These are phyloP conservation scores for Phytophthora macrochlamydospora DNA, from an alignment of 352 stramenopile genomes.

Conservation along the genomic window DNA sequence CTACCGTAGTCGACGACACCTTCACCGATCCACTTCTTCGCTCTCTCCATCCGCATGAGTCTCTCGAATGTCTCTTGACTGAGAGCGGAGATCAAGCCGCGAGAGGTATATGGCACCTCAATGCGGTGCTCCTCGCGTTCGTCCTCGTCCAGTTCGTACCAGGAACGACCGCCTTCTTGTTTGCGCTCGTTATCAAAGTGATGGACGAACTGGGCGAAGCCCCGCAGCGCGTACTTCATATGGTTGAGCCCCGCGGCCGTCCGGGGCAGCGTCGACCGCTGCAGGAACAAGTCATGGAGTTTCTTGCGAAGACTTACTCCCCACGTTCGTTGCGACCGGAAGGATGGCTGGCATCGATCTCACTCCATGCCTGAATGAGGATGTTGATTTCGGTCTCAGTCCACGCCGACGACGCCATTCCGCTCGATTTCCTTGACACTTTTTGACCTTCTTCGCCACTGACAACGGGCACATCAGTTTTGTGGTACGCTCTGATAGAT, in stretches of 20 bases:
- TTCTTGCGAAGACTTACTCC: slow-evolving; percentile 16
- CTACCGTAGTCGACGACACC: background rate
- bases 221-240: slow-evolving; percentile 16
- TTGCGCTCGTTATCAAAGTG: slow-evolving; percentile 19
- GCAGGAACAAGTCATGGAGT: slow-evolving; percentile 16
- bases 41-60: slow-evolving; percentile 25
- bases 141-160: slow-evolving; percentile 21
- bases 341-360: slow-evolving; percentile 25
- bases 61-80: slow-evolving; percentile 16
- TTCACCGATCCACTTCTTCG: slow-evolving; percentile 14
- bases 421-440: background rate
- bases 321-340: slow-evolving; percentile 9
- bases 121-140: slow-evolving; percentile 11
- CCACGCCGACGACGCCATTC: slow-evolving; percentile 4
- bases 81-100: slow-evolving; percentile 4
- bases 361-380: slow-evolving; percentile 24
- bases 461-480: background rate
- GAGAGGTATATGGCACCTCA: slow-evolving; percentile 1
- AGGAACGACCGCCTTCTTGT: slow-evolving; percentile 16
- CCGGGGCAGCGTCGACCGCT: slow-evolving; percentile 6
- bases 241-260: slow-evolving; percentile 7
- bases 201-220: slow-evolving; percentile 23
- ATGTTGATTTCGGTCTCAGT: slow-evolving; percentile 22
- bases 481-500: slow-evolving; percentile 1
- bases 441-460: background rate